Evolutionary conservation across 192 early-diverging fungal species (phyloP), one percentile per base, ranked within the genome.

Genomic region (Backusella morwellensis): DNA sequence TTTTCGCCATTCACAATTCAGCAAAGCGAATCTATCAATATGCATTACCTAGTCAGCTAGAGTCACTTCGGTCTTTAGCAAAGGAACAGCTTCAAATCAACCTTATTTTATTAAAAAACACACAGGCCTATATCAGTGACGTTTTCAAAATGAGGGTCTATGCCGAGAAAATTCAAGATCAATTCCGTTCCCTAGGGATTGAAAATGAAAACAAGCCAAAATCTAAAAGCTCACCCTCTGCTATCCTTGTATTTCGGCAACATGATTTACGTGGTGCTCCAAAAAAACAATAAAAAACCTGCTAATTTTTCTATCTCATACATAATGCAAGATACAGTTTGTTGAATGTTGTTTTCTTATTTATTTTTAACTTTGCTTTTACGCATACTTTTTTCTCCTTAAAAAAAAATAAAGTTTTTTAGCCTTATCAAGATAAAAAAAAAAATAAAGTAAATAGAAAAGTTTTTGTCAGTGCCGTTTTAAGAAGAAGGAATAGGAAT

Each of bases 1-100:
- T 78, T 63, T 82, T 82, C 23, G 80, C 80, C 15, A 78, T 82
- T 32, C 80, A 82, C 40, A 82, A 73, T 35, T 42, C 73, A 5
- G 80, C 80, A 7, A 75, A 72, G 29, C 68, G 69, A 6, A 75
- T 82, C 12, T 78, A 72, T 36, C 54, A 68, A 26, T 78, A 82
- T 71, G 9, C 15, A 40, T 17, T 38, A 32, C 21, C 42, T 9
- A 17, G 32, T 59, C 4, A 66, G 0, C 12, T 75, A 14, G 14
- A 2, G 0, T 54, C 44, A 6, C 32, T 72, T 15, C 44, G 6
- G 7, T 14, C 66, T 1, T 75, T 68, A 41, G 68, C 80, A 29
- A 63, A 68, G 41, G 77, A 82, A 23, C 80, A 82, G 32, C 40
- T 82, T 11, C 56, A 40, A 4, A 72, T 82, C 29, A 82, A 82